Evolutionary conservation across 495 filamentous ascomycete genomes (phyloP).

Genomic region (Podospora sp.): DNA sequence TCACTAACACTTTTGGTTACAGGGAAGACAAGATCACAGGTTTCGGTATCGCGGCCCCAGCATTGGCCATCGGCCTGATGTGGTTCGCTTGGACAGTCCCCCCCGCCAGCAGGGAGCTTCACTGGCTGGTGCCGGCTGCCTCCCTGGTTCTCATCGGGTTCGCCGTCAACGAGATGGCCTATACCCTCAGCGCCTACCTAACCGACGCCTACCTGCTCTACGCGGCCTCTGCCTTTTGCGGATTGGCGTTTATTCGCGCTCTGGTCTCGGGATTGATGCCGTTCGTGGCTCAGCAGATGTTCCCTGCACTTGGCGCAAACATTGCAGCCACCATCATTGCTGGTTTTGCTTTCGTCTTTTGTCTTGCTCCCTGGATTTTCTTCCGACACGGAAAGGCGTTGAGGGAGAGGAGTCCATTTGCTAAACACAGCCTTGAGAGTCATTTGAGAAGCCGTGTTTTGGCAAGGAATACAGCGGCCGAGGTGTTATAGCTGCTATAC

Average conservation of each 20-base stretch:
- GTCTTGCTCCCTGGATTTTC: conserved; percentile 35
- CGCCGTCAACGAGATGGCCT: conserved; percentile 54
- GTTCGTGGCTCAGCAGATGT: conserved; percentile 51
- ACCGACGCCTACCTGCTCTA: conserved; percentile 57
- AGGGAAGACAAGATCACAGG: conserved; percentile 57
- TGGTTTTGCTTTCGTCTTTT: conserved; percentile 45
- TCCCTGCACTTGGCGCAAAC: conserved; percentile 46
- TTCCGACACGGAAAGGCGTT: conserved; percentile 47
- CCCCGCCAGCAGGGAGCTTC: conserved; percentile 32
- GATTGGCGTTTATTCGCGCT: conserved; percentile 49
- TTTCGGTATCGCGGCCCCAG: conserved; percentile 50
- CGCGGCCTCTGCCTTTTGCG: conserved; percentile 54
- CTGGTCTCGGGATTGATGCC: conserved; percentile 50
- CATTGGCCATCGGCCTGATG: conserved; percentile 39
- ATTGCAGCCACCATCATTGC: conserved; percentile 50
- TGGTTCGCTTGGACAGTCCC: conserved; percentile 59
- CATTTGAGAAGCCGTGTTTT: conserved; percentile 3
- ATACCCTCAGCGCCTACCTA: conserved; percentile 54
- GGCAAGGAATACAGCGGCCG: not conserved
- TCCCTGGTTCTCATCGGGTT: conserved; percentile 53
- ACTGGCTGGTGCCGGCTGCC: conserved; percentile 40
- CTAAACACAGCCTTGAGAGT: conserved; percentile 38
- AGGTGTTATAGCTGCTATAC: too few species aligned
- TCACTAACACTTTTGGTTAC: too few species aligned
- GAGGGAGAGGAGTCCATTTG: conserved; percentile 50